These are phyloP conservation scores for Malus sylvestris DNA, from an alignment of 306 rosid genomes.

Conservation along the genomic window DNA sequence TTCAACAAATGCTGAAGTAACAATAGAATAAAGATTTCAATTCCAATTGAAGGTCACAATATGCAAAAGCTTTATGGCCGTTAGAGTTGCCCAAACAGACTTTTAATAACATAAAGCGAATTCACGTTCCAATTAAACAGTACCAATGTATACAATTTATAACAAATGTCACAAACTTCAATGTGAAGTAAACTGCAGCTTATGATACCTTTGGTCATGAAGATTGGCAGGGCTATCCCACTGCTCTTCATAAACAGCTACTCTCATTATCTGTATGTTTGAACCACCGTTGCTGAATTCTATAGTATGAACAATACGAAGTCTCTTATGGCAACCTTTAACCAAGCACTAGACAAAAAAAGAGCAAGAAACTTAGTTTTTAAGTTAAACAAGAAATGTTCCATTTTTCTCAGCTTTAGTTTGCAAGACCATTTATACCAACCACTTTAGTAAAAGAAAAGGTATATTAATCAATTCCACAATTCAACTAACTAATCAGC, in stretches of 20 bases:
- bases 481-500: background rate
- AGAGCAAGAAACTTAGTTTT: background rate
- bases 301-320: conserved; percentile 80
- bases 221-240: conserved; percentile 72
- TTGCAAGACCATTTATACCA: background rate
- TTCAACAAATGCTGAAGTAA: background rate
- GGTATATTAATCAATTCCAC: background rate
- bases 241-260: conserved; percentile 79
- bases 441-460: background rate
- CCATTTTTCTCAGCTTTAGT: background rate
- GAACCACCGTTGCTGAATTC: conserved; percentile 80
- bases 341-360: conserved; percentile 65
- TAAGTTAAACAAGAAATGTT: background rate
- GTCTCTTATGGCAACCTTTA: conserved; percentile 91
- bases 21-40: background rate
- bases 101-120: background rate
- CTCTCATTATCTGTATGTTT: conserved; percentile 85
- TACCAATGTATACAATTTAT: background rate
- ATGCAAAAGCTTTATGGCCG: background rate
- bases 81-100: background rate
- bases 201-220: conserved; percentile 47
- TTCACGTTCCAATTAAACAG: background rate
- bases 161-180: background rate
- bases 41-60: background rate
- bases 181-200: conserved; percentile 5